A percentile compares a stretch with the other conserved stretches of the same genome.
These are phyloP conservation scores for Apiotrichum veenhuisii DNA, from an alignment of 1,284 basidiomycete genomes.

Conservation along the genomic window DNA sequence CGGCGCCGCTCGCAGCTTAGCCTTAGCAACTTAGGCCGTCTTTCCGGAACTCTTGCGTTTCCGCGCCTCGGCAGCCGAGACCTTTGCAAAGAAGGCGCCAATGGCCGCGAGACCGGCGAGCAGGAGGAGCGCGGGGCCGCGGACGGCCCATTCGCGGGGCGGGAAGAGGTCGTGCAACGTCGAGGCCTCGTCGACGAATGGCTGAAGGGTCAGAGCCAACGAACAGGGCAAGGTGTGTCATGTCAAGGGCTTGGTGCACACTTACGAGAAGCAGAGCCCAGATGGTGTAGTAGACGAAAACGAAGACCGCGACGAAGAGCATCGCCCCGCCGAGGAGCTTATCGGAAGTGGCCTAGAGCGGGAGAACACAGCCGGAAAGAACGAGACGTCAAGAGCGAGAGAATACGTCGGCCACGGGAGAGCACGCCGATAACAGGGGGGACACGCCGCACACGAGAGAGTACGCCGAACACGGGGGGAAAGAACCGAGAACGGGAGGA, in stretches of 20 bases:
- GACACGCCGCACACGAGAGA: no score
- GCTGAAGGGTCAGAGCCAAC: conserved; percentile 54
- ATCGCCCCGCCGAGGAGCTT: conserved; percentile 73
- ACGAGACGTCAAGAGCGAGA: neutral
- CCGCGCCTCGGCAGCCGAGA: conserved; percentile 68
- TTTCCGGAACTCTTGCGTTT: conserved; percentile 42
- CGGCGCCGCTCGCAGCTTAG: no score
- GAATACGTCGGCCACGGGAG: neutral
- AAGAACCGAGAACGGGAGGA: no score
- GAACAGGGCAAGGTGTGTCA: neutral
- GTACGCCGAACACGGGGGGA: no score
- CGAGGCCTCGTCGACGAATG: conserved; percentile 72
- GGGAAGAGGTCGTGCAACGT: conserved; percentile 76
- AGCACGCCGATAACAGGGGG: no score
- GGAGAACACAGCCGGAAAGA: neutral
- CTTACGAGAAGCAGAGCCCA: conserved; percentile 83
- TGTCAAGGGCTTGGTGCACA: conserved; percentile 11
- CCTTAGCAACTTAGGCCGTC: no score
- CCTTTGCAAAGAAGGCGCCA: conserved; percentile 70
- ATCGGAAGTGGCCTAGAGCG: conserved; percentile 77
- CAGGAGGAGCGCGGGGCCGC: conserved; percentile 76
- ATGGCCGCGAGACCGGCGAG: conserved; percentile 72
- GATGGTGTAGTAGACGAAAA: conserved; percentile 83
- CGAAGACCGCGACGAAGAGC: conserved; percentile 68
- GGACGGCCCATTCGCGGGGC: conserved; percentile 82